Evolutionary conservation across 306 rosid species (phyloP), one percentile per base, ranked within the genome.

Genomic region (Fagus crenata): DNA sequence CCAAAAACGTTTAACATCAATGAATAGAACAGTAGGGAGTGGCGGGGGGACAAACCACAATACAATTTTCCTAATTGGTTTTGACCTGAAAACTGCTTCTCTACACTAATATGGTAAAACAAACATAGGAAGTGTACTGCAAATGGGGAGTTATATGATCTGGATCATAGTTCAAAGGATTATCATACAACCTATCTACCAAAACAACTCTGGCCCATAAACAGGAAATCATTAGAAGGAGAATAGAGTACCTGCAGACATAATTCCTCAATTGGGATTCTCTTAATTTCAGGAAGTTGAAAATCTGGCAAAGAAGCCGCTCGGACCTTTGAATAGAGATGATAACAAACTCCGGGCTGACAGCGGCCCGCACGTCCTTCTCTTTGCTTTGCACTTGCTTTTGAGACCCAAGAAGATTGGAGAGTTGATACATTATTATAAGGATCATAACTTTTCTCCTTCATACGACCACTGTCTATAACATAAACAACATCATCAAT

Each of bases 341-440:
- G 96, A 86, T 95, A 95, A 82, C 99, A 91, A 60, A 92, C 85
- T 64, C 99, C 99, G 70, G 98, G 93, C 85, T 91, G 97, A 87
- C 99, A 95, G 56, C 99, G 97, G 77, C 99, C 99, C 5, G 98
- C 97, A 76, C 97, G 98, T 35, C 99, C 99, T 88, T 89, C 87
- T 72, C 98, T 88, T 84, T 95, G 99, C 90, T 80, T 95, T 61
- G 98, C 97, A 92, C 90, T 91, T 28, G 99, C 97, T 81, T 91
- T 95, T 36, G 99, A 95, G 78, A 95, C 87, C 99, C 98, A 95
- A 80, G 98, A 95, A 61, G 97, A 92, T 69, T 95, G 91, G 82
- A 95, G 96, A 74, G 93, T 95, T 39, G 96, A 88, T 61, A 92
- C 93, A 72, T 95, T 92, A 77, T 79, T 86, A 78, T 86, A 88